phyloP scores from a whole-genome alignment of 140 eudicot genomes.

The Senecio squalidus region DNA sequence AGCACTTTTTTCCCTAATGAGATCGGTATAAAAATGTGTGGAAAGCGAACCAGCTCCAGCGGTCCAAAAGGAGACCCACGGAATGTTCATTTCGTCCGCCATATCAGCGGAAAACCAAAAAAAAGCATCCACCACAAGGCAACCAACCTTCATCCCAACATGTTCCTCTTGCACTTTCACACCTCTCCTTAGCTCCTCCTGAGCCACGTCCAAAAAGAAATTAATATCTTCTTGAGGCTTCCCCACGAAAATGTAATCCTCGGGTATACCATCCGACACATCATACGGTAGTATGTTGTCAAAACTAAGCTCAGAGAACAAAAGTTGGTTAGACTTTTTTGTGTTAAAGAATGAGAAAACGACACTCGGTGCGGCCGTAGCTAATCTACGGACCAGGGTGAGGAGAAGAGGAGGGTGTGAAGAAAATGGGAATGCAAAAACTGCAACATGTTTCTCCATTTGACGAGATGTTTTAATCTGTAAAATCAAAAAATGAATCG shows the following conservation, averaged over 20 bases:
- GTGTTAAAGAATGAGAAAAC: conserved; percentile 47
- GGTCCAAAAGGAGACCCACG: conserved; percentile 66
- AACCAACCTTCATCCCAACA: conserved; percentile 33
- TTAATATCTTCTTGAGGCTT: conserved; percentile 27
- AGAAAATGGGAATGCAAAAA: conserved; percentile 47
- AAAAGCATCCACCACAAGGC: conserved; percentile 56
- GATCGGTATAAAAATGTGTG: conserved; percentile 44
- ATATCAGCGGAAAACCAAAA: conserved; percentile 45
- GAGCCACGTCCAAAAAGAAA: conserved; percentile 32
- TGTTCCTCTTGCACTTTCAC: conserved; percentile 32
- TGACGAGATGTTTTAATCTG: not conserved
- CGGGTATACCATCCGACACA: conserved; percentile 35
- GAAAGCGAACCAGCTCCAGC: conserved; percentile 43
- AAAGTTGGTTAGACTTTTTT: conserved; percentile 12
- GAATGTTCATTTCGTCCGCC: conserved; percentile 38
- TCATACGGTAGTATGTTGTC: conserved; percentile 34
- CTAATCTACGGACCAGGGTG: conserved; percentile 31
- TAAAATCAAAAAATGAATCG: not conserved
- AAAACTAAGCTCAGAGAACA: conserved; percentile 6
- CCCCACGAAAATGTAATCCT: conserved; percentile 28
- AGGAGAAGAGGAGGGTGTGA: conserved; percentile 44
- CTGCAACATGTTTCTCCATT: conserved; percentile 43
- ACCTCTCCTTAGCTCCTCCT: conserved; percentile 27
- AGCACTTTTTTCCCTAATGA: conserved; percentile 22
- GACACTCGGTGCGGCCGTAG: conserved; percentile 35